These are phyloP conservation scores for Nakazawaea ishiwadae DNA, from an alignment of 805 yeast species.

Conservation along the genomic window DNA sequence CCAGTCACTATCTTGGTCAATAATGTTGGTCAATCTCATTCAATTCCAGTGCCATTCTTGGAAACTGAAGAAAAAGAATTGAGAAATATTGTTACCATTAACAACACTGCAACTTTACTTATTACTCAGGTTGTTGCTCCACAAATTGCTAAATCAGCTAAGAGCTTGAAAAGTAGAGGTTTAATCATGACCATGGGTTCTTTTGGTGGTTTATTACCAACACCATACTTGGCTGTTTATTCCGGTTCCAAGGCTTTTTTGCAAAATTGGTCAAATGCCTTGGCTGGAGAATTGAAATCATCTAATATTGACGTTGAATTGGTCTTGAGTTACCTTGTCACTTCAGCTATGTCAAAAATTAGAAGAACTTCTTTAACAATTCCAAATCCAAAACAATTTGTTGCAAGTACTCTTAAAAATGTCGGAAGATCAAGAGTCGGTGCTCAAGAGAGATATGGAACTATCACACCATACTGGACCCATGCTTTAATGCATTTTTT, in stretches of 20 bases:
- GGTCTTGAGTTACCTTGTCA: constrained; percentile 81
- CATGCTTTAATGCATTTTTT: constrained; percentile 90
- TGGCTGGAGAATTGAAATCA: constrained; percentile 76
- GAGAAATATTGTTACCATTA: constrained; percentile 76
- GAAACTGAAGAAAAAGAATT: constrained; percentile 77
- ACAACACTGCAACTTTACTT: constrained; percentile 77
- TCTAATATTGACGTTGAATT: constrained; percentile 80
- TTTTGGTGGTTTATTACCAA: constrained; percentile 90
- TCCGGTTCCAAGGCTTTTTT: constrained; percentile 95
- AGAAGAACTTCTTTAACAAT: constrained; percentile 68
- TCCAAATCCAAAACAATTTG: constrained; percentile 82
- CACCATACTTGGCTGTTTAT: constrained; percentile 88
- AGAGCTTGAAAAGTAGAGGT: constrained; percentile 48
- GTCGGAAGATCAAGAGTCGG: constrained; percentile 80
- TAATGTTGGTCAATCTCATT: constrained; percentile 93
- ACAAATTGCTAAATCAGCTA: constrained; percentile 46
- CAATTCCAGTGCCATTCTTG: constrained; percentile 88
- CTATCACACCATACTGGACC: constrained; percentile 87
- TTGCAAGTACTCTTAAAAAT: constrained; percentile 58
- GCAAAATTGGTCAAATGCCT: constrained; percentile 87
- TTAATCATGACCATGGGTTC: constrained; percentile 94
- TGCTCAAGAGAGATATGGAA: constrained; percentile 85
- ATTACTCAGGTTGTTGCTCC: constrained; percentile 82
- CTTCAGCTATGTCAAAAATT: constrained; percentile 94
- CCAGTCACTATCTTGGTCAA: constrained; percentile 77